Percentiles rank a stretch among this genome's conserved stretches.
phyloP scores from a whole-genome alignment of 208 protist species.

The Leishmania braziliensis region DNA sequence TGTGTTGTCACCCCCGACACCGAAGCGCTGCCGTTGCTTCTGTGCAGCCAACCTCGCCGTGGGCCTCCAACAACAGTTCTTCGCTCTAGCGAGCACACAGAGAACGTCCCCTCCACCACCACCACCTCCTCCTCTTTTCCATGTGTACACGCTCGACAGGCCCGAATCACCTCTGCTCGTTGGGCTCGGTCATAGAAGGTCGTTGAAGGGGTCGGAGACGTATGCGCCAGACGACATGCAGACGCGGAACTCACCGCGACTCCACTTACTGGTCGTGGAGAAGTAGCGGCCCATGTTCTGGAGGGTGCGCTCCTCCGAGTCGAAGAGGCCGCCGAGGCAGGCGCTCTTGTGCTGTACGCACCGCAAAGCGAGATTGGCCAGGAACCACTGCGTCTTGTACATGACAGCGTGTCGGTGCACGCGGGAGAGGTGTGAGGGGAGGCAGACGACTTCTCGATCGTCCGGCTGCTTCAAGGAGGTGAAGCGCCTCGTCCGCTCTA shows the following conservation, averaged over 20 bases:
- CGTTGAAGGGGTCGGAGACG: background rate
- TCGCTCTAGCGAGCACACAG: too few relatives aligned
- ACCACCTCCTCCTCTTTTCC: too few relatives aligned
- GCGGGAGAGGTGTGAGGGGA: constrained; percentile 28
- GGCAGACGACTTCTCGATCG: constrained; percentile 34
- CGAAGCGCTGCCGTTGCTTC: too few relatives aligned
- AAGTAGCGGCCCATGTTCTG: constrained; percentile 28
- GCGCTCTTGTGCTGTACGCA: constrained; percentile 23
- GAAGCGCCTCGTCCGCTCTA: constrained; percentile 23
- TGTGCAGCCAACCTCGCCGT: too few relatives aligned
- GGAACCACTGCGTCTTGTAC: constrained; percentile 43
- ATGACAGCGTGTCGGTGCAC: constrained; percentile 21
- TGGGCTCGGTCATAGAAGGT: background rate
- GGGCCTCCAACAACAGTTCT: too few relatives aligned
- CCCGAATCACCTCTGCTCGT: background rate
- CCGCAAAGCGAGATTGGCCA: constrained; percentile 20
- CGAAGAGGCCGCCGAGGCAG: constrained; percentile 16
- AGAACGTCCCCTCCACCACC: too few relatives aligned
- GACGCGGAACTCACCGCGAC: constrained; percentile 28
- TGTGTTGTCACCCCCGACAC: too few relatives aligned
- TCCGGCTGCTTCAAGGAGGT: constrained; percentile 17
- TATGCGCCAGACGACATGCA: constrained; percentile 32
- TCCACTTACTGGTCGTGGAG: constrained; percentile 29
- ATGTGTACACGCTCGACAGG: background rate
- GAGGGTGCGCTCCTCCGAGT: constrained; percentile 15